Evolutionary conservation across 2,329 filamentous ascomycete species (phyloP).

Genomic region (Fusarium sp.): DNA sequence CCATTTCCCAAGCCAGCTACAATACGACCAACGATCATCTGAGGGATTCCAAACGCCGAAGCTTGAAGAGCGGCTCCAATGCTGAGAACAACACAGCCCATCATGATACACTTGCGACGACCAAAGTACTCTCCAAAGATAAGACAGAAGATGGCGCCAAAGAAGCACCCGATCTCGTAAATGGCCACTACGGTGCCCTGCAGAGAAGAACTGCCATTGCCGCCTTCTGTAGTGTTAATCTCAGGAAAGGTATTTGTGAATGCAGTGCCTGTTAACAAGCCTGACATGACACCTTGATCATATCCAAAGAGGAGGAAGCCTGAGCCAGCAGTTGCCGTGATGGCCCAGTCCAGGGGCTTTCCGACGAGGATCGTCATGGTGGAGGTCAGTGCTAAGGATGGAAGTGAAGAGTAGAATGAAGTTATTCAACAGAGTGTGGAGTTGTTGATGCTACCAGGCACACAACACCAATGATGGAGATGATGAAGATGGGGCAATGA

Average conservation of each 20-base stretch:
- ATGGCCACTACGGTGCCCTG: slow-evolving; percentile 61
- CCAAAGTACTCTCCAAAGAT: slow-evolving; percentile 60
- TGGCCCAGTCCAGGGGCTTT: slow-evolving; percentile 56
- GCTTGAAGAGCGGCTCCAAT: slow-evolving; percentile 60
- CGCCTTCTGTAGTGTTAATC: slow-evolving; percentile 53
- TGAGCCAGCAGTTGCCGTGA: slow-evolving; percentile 52
- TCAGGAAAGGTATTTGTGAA: slow-evolving; percentile 52
- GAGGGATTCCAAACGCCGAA: slow-evolving; percentile 54
- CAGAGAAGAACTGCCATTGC: slow-evolving; percentile 57
- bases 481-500: slow-evolving; percentile 14
- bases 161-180: slow-evolving; percentile 63
- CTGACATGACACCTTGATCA: slow-evolving; percentile 52
- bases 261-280: slow-evolving; percentile 51
- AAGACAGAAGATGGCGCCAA: slow-evolving; percentile 57
- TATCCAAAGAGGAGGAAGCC: slow-evolving; percentile 55
- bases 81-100: slow-evolving; percentile 57
- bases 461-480: neutral
- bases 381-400: neutral
- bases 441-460: neutral
- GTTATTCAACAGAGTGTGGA: slow-evolving; percentile 20
- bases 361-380: slow-evolving; percentile 48
- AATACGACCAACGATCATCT: slow-evolving; percentile 60
- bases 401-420: slow-evolving; percentile 6
- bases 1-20: slow-evolving; percentile 61
- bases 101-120: slow-evolving; percentile 55